These are phyloP conservation scores for Suaeda aralocaspica DNA, from an alignment of 148 eudicot genomes.

Conservation along the genomic window DNA sequence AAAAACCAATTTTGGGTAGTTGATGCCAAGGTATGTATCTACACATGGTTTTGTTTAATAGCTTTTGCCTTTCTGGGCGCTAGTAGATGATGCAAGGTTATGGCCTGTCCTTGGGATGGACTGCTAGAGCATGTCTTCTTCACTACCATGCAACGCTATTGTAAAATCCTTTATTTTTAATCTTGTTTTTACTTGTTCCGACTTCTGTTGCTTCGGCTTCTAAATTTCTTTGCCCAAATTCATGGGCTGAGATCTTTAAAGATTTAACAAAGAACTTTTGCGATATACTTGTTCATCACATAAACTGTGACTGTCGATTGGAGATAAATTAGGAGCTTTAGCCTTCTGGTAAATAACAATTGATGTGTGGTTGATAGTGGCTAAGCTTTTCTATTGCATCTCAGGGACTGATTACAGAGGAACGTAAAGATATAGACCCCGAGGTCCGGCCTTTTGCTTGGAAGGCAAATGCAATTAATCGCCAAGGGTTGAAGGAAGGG, in stretches of 20 bases:
- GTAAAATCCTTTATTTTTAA: neutral
- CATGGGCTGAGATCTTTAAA: neutral
- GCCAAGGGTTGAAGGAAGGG: conserved; percentile 91
- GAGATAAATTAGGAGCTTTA: conserved; percentile 1
- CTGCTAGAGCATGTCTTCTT: neutral
- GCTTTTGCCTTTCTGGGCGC: neutral
- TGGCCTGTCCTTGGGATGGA: neutral
- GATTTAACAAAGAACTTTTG: neutral
- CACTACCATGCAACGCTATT: neutral
- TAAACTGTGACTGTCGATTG: neutral
- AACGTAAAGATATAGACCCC: conserved; percentile 69
- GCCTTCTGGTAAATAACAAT: conserved; percentile 8
- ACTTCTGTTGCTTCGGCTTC: neutral
- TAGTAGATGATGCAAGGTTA: neutral
- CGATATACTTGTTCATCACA: neutral
- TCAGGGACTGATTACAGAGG: conserved; percentile 88
- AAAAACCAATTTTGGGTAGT: conserved; percentile 97
- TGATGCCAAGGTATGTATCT: conserved; percentile 75
- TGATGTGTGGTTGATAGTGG: conserved; percentile 13
- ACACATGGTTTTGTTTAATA: conserved; percentile 2
- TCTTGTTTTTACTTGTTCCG: neutral
- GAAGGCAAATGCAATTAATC: conserved; percentile 64
- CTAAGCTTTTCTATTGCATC: conserved; percentile 9
- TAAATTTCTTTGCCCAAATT: neutral
- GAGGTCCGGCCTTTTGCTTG: conserved; percentile 92